Evolutionary conservation across 106 monocot species (phyloP).

Genomic region (Phalaenopsis equestris): DNA sequence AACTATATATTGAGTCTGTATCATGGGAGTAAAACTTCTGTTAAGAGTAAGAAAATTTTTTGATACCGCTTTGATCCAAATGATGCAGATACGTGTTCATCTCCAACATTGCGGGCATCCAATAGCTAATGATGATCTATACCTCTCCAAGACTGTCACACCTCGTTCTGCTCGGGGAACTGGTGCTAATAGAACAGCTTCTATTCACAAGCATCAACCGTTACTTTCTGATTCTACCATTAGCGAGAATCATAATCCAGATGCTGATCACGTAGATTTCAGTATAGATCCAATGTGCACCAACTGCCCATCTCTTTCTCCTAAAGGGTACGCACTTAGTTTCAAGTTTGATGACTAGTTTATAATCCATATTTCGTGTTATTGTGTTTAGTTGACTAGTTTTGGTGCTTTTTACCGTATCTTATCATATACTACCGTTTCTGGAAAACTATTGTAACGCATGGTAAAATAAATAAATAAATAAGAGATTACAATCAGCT

Average conservation of each 20-base stretch:
- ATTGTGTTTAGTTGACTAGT: not conserved
- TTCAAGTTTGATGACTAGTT: not conserved
- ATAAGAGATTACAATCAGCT: no score
- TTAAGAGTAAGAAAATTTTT: not conserved
- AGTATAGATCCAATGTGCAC: constrained; percentile 82
- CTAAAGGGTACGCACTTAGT: constrained; percentile 52
- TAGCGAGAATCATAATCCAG: not conserved
- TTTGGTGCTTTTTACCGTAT: not conserved
- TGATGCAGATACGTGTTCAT: constrained; percentile 90
- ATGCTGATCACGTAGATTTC: constrained; percentile 24
- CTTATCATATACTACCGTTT: not conserved
- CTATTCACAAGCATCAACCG: constrained; percentile 3
- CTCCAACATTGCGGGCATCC: constrained; percentile 77
- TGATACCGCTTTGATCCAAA: not conserved
- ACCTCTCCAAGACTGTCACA: constrained; percentile 36
- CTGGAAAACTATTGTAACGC: not conserved
- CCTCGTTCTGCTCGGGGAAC: constrained; percentile 41
- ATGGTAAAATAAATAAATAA: no score
- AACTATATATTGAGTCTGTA: not conserved
- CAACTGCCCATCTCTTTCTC: constrained; percentile 75
- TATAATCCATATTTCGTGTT: not conserved
- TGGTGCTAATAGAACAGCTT: constrained; percentile 39
- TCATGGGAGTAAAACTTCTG: not conserved
- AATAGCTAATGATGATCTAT: constrained; percentile 77
- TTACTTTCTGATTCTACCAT: not conserved